Conservation (phyloP, 306 rosid species). For the Vigna unguiculata region DNA sequence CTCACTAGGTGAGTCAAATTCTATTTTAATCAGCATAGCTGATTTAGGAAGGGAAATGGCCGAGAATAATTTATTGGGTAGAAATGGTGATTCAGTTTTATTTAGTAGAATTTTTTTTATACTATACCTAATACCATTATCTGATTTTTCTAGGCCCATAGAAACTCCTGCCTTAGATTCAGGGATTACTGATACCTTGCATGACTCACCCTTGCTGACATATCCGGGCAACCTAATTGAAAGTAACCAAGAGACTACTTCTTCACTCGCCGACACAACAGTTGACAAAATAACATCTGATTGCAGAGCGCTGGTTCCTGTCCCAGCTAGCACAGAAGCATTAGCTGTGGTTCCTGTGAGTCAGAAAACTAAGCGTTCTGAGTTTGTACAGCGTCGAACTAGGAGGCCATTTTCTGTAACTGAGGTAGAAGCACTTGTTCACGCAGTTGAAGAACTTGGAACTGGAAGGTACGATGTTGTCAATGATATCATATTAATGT, state of each 20-base stretch:
- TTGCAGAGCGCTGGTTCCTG: conserved; percentile 71
- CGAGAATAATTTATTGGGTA: background rate
- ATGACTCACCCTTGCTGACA: conserved; percentile 59
- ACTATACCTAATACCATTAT: conserved; percentile 34
- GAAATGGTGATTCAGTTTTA: conserved; percentile 19
- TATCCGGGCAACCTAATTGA: conserved; percentile 54
- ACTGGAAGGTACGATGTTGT: conserved; percentile 82
- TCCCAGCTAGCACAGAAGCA: conserved; percentile 68
- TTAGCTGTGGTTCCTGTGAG: conserved; percentile 75
- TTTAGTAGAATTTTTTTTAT: background rate
- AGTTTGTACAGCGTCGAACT: conserved; percentile 87
- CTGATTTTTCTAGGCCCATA: conserved; percentile 61
- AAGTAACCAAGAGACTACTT: conserved; percentile 55
- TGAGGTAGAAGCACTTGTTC: conserved; percentile 95
- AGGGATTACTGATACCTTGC: conserved; percentile 54
- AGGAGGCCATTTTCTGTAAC: conserved; percentile 92
- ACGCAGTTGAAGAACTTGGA: conserved; percentile 96
- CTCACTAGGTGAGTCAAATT: conserved; percentile 59
- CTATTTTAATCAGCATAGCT: conserved; percentile 12
- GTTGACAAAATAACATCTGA: conserved; percentile 59
- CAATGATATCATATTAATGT: conserved; percentile 25
- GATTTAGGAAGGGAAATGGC: conserved; percentile 12
- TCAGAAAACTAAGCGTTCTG: conserved; percentile 73
- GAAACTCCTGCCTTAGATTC: conserved; percentile 61
- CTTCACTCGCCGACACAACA: conserved; percentile 60